Evolutionary conservation across 2,329 filamentous ascomycete species (phyloP), one percentile per base, ranked within the genome.

Genomic region (Coniochaeta hoffmannii): DNA sequence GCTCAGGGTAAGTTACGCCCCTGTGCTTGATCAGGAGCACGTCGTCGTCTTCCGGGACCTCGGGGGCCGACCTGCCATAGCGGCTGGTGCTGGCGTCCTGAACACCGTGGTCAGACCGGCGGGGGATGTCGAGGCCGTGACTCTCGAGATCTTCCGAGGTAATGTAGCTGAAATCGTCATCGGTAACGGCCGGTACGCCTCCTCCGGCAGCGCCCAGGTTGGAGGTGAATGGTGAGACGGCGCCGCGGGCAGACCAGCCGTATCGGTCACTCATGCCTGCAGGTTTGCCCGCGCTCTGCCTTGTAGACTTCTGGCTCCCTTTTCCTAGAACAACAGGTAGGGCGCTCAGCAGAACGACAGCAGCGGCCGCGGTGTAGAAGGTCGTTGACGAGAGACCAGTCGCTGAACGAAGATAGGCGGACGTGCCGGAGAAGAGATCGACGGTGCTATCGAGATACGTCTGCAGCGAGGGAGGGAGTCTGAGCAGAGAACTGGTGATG

Each of bases 141-240:
- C 74, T 70, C 58, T 82, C 77, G 36, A 91, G 69, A 64, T 92
- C 88, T 64, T 89, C 83, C 28, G 85, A 85, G n/a, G 88, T 90
- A 66, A 92, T 91, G 74, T 93, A 92, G 67, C 83, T 87, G 69
- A 85, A 93, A 72, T 92, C 88, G 32, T 86, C 82, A 62, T 90
- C 87, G 63, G 83, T 88, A 57, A 92, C 85, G 60, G 84, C 78
- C 31, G 84, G 81, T 10, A 78, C 71, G 41, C 76, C 74, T 10
- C 78, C 71, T 41, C 76, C 74, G 49, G 73, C 74, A 14, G 65
- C 62, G 35, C 73, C 68, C 15, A 73, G 61, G 57, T 71, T 65
- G 32, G 79, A 78, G 56, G 70, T 69, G 62, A 77, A 82, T n/a
- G 79, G 78, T 51, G 79, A 82, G 58, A 81, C 65, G 57, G 64